These are phyloP conservation scores for Hypoxylon crocopeplum DNA, from an alignment of 495 filamentous ascomycete species.

Conservation along the genomic window DNA sequence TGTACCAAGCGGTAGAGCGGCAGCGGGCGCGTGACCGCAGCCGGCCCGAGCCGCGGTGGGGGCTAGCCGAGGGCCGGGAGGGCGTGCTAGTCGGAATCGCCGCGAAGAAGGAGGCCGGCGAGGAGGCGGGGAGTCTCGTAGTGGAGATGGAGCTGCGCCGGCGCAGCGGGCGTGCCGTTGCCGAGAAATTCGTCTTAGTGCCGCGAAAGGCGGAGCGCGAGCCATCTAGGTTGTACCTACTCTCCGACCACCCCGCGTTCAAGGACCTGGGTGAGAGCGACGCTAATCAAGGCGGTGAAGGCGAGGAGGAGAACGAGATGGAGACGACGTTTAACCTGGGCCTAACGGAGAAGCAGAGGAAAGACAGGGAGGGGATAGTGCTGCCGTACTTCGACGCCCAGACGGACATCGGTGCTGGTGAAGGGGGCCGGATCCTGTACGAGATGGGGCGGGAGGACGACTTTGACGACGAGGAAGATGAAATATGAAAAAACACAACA, in stretches of 20 bases:
- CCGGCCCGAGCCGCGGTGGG: constrained; percentile 73
- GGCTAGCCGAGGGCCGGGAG: constrained; percentile 74
- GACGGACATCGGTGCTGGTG: constrained; percentile 73
- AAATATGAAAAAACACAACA: constrained; percentile 63
- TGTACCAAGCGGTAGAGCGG: constrained; percentile 69
- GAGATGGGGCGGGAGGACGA: constrained; percentile 97
- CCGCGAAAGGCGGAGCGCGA: constrained; percentile 30
- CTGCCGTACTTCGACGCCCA: constrained; percentile 97
- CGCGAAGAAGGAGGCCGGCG: constrained; percentile 25
- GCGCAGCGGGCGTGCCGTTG: constrained; percentile 76
- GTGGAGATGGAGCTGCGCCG: constrained; percentile 86
- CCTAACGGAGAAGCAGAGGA: constrained; percentile 87
- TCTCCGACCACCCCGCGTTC: constrained; percentile 81
- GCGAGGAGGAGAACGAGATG: constrained; percentile 58
- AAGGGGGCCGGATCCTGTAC: constrained; percentile 91
- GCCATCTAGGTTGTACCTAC: constrained; percentile 64
- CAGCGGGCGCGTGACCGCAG: constrained; percentile 68
- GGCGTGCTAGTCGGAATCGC: constrained; percentile 72
- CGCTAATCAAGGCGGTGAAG: constrained; percentile 40
- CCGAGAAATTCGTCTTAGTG: constrained; percentile 78
- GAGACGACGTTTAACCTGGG: constrained; percentile 82
- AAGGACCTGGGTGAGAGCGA: constrained; percentile 50
- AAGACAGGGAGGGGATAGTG: constrained; percentile 85
- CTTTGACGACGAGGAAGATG: constrained; percentile 98
- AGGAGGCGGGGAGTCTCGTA: constrained; percentile 62